Conservation (phyloP, 1,139 yeast genomes). For the Meyerozyma elateridarum region DNA sequence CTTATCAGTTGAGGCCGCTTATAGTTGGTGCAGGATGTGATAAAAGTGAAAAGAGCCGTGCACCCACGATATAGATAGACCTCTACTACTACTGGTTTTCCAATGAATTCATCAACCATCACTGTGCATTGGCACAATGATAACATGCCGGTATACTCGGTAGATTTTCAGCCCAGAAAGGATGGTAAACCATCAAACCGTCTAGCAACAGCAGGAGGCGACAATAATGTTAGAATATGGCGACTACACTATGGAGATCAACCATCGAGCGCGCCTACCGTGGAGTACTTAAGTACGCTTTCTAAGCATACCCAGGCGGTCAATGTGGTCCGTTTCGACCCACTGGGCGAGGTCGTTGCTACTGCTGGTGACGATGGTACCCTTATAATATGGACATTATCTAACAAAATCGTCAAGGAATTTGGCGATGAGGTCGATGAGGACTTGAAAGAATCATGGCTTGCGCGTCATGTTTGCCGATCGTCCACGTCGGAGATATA, state of each 20-base stretch:
- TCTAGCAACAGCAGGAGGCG: conserved; percentile 92
- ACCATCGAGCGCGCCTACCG: conserved; percentile 16
- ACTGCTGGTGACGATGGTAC: conserved; percentile 96
- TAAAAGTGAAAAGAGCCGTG: no score
- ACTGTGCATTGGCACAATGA: conserved; percentile 82
- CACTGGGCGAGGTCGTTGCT: conserved; percentile 64
- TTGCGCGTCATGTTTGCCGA: conserved; percentile 48
- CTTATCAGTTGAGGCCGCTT: no score
- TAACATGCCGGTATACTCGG: conserved; percentile 76
- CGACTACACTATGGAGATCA: conserved; percentile 13
- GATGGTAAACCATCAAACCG: conserved; percentile 28
- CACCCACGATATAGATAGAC: background rate
- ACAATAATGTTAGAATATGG: conserved; percentile 80
- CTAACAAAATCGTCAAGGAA: conserved; percentile 50
- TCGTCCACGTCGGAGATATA: conserved; percentile 73
- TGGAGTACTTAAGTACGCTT: conserved; percentile 71
- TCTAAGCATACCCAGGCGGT: conserved; percentile 92
- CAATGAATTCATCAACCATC: conserved; percentile 56
- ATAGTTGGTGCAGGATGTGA: no score
- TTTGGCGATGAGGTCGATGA: conserved; percentile 51
- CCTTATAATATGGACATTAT: conserved; percentile 69
- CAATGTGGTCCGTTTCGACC: conserved; percentile 79
- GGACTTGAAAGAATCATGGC: conserved; percentile 67
- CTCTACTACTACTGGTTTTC: background rate
- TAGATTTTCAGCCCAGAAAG: conserved; percentile 62